Base-by-base conservation (phyloP, 768 basidiomycete species). In the Lactarius indigo region DNA sequence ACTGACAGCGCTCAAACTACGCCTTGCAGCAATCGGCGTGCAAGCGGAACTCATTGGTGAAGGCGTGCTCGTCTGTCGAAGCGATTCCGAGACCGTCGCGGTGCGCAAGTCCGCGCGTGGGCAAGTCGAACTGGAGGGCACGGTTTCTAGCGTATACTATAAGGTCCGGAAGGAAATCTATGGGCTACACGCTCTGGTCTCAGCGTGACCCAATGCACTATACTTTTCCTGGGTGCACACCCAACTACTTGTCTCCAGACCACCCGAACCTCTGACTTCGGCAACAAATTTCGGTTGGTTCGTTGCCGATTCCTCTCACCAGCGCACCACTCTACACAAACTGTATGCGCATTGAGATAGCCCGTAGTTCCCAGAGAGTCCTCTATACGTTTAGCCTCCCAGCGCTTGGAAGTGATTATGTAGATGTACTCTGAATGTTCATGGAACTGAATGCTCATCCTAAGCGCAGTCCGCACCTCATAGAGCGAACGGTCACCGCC, bases 21-120 rank as follows among this genome's bases (percentile, higher is more conserved):
- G 88, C 6, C 81, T 99, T 26, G 82, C 87, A 5, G 76, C 85
- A 2, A 78, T 93, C 3, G 88, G 89, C 12, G 87, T 98, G 56
- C 89, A 91, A 54, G 93, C 96, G 0, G 96, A 98, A 76, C 88
- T 98, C 64, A 89, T 95, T n/a, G 96, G 96, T 28, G 96, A 98
- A 78, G 97, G 97, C 79, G 91, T 96, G 10, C 82, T 99, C 33
- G 84, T 99, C 41, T 99, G 97, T 37, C 73, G 90, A 88, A 9
- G 85, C 81, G 39, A 86, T 82, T 82, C 84, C 66, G 87, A 90
- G 61, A 84, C 87, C 3, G 95, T 98, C 5, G 90, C 94, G 0
- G 96, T 98, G 33, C 81, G 89, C 71, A 99, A 98, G 82, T 83
- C 89, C 28, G 92, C 84, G 3, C 85, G 88, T 70, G 95, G 94